Percentiles rank a stretch among this genome's conserved stretches.
phyloP scores from a whole-genome alignment of 208 protist species.

The Leishmania major region DNA sequence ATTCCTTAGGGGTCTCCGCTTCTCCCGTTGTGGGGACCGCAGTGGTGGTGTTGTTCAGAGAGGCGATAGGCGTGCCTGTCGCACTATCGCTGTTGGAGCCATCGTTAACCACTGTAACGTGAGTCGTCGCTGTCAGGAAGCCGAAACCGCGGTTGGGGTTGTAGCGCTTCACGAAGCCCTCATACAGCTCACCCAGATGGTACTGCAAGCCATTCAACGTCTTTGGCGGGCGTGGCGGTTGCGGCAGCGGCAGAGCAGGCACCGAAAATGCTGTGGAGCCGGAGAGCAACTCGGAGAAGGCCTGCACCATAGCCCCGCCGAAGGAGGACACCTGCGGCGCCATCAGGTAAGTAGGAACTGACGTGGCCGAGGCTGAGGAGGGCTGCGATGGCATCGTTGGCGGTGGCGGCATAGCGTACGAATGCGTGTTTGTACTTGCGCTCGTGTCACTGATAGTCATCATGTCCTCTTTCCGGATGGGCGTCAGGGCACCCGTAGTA shows the following conservation, averaged over 20 bases:
- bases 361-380: neutral
- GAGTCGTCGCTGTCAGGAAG: slow-evolving; percentile 55
- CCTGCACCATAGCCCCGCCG: neutral
- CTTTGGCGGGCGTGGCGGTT: slow-evolving; percentile 4
- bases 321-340: neutral
- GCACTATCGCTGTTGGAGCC: neutral
- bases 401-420: slow-evolving; percentile 8
- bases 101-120: slow-evolving; percentile 14
- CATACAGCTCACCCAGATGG: slow-evolving; percentile 57
- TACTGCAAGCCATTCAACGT: slow-evolving; percentile 50
- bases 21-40: neutral
- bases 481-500: neutral
- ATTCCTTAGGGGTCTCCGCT: slow-evolving; percentile 13
- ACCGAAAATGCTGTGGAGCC: slow-evolving; percentile 1
- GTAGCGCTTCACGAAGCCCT: slow-evolving; percentile 72
- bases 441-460: neutral
- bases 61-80: neutral
- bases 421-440: neutral
- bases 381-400: neutral
- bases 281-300: slow-evolving; percentile 8
- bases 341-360: neutral
- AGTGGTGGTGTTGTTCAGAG: slow-evolving; percentile 1
- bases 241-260: neutral
- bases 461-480: slow-evolving; percentile 8
- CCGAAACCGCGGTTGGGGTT: slow-evolving; percentile 67